Conservation (phyloP, 1,139 yeast species). For the Scheffersomyces segobiensis region DNA sequence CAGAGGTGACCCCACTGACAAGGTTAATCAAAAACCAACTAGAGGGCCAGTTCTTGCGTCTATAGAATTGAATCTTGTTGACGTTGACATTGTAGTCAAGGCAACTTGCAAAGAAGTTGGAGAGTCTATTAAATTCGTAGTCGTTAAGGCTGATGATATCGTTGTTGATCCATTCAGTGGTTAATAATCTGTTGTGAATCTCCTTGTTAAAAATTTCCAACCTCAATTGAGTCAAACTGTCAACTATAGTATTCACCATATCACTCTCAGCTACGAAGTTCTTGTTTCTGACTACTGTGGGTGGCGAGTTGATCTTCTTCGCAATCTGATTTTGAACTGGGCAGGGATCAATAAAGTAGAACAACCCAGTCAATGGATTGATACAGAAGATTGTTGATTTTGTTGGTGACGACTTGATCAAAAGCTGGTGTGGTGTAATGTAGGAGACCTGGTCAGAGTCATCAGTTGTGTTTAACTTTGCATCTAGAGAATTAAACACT, state of each 20-base stretch:
- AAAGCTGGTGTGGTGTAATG: conserved; percentile 38
- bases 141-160: conserved; percentile 53
- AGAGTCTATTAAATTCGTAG: conserved; percentile 31
- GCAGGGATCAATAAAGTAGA: conserved; percentile 46
- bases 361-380: conserved; percentile 47
- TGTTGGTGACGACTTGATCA: conserved; percentile 34
- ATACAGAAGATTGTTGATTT: conserved; percentile 42
- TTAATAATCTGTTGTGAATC: conserved; percentile 53
- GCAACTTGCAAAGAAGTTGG: conserved; percentile 12
- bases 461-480: neutral
- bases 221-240: conserved; percentile 46
- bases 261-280: conserved; percentile 30
- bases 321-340: conserved; percentile 38
- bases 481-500: conserved; percentile 18
- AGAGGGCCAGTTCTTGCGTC: conserved; percentile 70
- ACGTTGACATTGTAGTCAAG: conserved; percentile 10
- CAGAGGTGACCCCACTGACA: conserved; percentile 45
- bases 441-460: conserved; percentile 12
- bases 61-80: conserved; percentile 48
- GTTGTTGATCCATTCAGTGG: conserved; percentile 68
- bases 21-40: conserved; percentile 65
- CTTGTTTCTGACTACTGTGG: conserved; percentile 15
- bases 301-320: conserved; percentile 34
- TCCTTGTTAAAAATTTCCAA: conserved; percentile 56
- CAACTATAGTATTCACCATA: conserved; percentile 34